Percentiles rank a stretch among this genome's conserved stretches.
Conservation (phyloP, 2,329 filamentous ascomycete genomes). For the Penicillium sp. region DNA sequence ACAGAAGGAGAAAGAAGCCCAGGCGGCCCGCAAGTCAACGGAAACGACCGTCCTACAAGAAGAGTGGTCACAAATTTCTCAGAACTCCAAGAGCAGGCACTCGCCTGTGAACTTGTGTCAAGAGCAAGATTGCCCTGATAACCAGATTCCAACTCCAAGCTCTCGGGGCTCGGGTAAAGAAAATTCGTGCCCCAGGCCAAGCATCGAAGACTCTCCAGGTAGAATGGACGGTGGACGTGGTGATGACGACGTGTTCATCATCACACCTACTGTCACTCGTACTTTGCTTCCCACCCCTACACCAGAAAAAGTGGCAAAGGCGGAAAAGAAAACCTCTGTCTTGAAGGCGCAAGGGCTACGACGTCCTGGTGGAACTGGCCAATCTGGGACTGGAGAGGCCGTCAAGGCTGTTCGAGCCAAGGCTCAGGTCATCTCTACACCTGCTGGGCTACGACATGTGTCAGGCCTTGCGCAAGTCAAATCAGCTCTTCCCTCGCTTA, state of each 20-base stretch:
- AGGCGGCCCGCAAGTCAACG: slow-evolving; percentile 11
- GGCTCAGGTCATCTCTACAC: slow-evolving; percentile 25
- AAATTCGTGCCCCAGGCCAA: slow-evolving; percentile 17
- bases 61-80: slow-evolving; percentile 32
- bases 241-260: slow-evolving; percentile 38
- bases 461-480: slow-evolving; percentile 23
- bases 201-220: slow-evolving; percentile 11
- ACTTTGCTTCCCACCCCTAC: slow-evolving; percentile 36
- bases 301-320: background rate
- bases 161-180: slow-evolving; percentile 26
- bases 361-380: slow-evolving; percentile 20
- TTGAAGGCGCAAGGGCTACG: slow-evolving; percentile 19
- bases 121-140: slow-evolving; percentile 17
- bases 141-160: slow-evolving; percentile 15
- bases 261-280: slow-evolving; percentile 44
- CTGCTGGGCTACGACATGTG: slow-evolving; percentile 27
- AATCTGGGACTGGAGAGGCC: slow-evolving; percentile 26
- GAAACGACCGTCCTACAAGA: slow-evolving; percentile 25
- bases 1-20: slow-evolving; percentile 17
- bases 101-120: slow-evolving; percentile 27
- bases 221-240: slow-evolving; percentile 13
- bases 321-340: slow-evolving; percentile 16
- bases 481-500: slow-evolving; percentile 22
- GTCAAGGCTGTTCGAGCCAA: slow-evolving; percentile 29
- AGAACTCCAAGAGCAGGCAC: slow-evolving; percentile 37